These are phyloP conservation scores for Mortierella sp. DNA, from an alignment of 371 early-diverging fungal species.

Conservation along the genomic window DNA sequence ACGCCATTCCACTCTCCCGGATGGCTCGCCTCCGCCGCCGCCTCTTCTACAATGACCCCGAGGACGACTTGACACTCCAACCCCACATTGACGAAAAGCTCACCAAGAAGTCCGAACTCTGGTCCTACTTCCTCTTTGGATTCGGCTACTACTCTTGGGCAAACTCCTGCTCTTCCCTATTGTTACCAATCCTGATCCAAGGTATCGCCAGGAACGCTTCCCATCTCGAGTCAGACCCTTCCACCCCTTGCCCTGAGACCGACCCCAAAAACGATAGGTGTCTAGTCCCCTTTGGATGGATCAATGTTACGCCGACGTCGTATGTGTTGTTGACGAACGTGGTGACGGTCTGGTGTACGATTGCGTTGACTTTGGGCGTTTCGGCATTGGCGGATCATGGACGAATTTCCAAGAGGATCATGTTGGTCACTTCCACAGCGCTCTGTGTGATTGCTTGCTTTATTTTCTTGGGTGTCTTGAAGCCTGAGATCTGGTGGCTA, in stretches of 20 bases:
- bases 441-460: constrained; percentile 22
- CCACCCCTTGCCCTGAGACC: constrained; percentile 27
- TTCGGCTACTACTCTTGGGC: constrained; percentile 45
- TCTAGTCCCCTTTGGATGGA: constrained; percentile 48
- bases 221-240: constrained; percentile 32
- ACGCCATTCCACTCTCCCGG: constrained; percentile 2
- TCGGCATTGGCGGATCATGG: constrained; percentile 53
- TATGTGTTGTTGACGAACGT: constrained; percentile 44
- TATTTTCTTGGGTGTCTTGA: constrained; percentile 36
- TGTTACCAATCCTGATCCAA: constrained; percentile 44
- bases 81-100: constrained; percentile 34
- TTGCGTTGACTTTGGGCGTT: constrained; percentile 30
- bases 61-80: constrained; percentile 28
- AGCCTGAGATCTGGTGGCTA: constrained; percentile 36
- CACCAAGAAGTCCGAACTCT: constrained; percentile 46
- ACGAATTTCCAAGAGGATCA: constrained; percentile 29
- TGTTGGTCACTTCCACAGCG: constrained; percentile 20
- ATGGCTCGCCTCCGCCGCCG: constrained; percentile 21
- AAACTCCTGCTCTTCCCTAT: constrained; percentile 37
- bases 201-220: constrained; percentile 36
- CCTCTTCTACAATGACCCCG: constrained; percentile 33
- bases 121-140: constrained; percentile 52
- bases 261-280: constrained; percentile 36
- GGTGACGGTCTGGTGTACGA: constrained; percentile 29
- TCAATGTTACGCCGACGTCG: constrained; percentile 44